Conservation (phyloP, 768 basidiomycete species). For the Mrakia gelida region DNA sequence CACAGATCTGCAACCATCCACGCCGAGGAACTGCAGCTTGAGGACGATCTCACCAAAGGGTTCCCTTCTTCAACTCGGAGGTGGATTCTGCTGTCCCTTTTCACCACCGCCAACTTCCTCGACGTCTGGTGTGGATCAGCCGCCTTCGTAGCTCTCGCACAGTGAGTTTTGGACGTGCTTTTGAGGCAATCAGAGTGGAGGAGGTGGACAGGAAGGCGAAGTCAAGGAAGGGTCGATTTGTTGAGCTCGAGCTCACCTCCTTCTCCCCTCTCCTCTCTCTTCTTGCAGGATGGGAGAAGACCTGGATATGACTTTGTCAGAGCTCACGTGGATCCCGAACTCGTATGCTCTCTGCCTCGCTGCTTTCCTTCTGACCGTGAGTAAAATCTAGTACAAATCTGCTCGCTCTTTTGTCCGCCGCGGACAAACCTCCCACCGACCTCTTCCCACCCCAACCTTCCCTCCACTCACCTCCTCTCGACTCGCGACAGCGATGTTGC, state of each 20-base stretch:
- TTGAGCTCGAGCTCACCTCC: not conserved
- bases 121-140: not conserved
- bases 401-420: too few relatives aligned
- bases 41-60: not conserved
- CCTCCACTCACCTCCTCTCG: too few relatives aligned
- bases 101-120: not conserved
- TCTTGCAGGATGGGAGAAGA: not conserved
- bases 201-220: not conserved
- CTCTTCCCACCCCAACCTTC: too few relatives aligned
- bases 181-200: not conserved
- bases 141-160: not conserved
- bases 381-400: not conserved
- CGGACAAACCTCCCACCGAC: not conserved
- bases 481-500: not conserved
- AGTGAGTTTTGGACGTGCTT: not conserved
- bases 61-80: not conserved
- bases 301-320: constrained; percentile 10
- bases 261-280: not conserved
- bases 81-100: not conserved
- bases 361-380: constrained; percentile 34
- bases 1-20: too few relatives aligned
- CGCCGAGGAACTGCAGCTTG: too few relatives aligned
- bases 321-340: constrained; percentile 7
- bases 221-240: not conserved
- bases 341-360: constrained; percentile 38